Evolutionary conservation across 2,329 filamentous ascomycete genomes (phyloP).

Genomic region (Claviceps paspali): DNA sequence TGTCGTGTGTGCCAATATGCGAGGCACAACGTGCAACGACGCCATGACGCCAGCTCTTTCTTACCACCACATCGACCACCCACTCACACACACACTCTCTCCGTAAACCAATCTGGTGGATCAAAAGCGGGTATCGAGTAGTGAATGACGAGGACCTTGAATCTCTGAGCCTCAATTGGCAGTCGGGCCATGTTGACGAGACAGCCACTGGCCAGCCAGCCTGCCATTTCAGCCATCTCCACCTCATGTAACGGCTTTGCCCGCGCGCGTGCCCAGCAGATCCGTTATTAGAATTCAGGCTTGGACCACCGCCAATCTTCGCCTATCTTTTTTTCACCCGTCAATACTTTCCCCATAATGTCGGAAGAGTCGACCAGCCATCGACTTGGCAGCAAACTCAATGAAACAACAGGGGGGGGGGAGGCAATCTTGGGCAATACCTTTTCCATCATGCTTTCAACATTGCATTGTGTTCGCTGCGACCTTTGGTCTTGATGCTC

Average conservation of each 20-base stretch:
- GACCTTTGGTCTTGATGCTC: no score
- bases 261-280: neutral
- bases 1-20: neutral
- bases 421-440: no score
- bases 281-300: neutral
- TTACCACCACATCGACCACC: no score
- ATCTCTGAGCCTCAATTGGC: slow-evolving; percentile 2
- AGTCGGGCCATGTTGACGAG: neutral
- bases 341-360: no score
- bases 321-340: no score
- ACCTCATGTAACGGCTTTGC: neutral
- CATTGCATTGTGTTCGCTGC: no score
- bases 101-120: neutral
- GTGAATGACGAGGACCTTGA: neutral
- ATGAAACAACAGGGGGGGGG: no score
- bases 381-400: no score
- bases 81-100: no score
- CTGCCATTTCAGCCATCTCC: neutral
- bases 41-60: neutral
- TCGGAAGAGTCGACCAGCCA: no score
- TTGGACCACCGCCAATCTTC: neutral
- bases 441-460: no score
- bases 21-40: neutral
- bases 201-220: neutral
- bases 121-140: neutral